phyloP scores from a whole-genome alignment of 345 rosid genomes.

The Melastoma malabathricum region DNA sequence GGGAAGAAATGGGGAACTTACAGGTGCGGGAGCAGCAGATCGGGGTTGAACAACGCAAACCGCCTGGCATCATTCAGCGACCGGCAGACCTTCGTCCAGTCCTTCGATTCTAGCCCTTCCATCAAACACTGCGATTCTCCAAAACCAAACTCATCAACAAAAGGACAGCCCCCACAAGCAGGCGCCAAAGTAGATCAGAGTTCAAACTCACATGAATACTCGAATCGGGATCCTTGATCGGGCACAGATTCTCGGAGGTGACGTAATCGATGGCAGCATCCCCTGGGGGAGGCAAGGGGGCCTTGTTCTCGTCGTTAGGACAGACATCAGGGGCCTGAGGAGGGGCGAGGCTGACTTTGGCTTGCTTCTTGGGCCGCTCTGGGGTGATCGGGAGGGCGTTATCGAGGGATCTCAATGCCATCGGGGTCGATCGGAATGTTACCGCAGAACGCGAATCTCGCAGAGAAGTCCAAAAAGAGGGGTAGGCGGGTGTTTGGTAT shows the following conservation, averaged over 20 bases:
- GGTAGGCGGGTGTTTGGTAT: no score
- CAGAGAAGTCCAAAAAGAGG: not conserved
- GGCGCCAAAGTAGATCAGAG: not conserved
- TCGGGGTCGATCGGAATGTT: not conserved
- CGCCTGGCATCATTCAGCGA: constrained; percentile 51
- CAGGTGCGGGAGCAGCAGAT: constrained; percentile 37
- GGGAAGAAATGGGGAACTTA: not conserved
- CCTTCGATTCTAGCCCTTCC: constrained; percentile 63
- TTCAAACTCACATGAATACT: constrained; percentile 29
- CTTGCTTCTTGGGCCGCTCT: constrained; percentile 60
- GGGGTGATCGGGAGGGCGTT: constrained; percentile 50
- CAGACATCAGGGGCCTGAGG: constrained; percentile 20
- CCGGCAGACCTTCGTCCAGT: constrained; percentile 59
- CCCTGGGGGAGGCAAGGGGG: constrained; percentile 17
- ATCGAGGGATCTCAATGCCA: constrained; percentile 82
- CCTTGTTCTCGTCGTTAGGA: constrained; percentile 42
- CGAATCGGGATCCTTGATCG: constrained; percentile 38
- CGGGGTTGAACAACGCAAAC: constrained; percentile 50
- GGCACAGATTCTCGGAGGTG: constrained; percentile 45
- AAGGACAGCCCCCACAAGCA: not conserved
- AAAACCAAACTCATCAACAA: not conserved
- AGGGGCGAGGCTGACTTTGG: constrained; percentile 21
- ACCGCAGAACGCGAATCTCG: not conserved
- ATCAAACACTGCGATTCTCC: constrained; percentile 24
- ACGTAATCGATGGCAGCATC: constrained; percentile 49